Base-by-base conservation (phyloP, 371 early-diverging fungal genomes). In the Rhizopus stolonifer region DNA sequence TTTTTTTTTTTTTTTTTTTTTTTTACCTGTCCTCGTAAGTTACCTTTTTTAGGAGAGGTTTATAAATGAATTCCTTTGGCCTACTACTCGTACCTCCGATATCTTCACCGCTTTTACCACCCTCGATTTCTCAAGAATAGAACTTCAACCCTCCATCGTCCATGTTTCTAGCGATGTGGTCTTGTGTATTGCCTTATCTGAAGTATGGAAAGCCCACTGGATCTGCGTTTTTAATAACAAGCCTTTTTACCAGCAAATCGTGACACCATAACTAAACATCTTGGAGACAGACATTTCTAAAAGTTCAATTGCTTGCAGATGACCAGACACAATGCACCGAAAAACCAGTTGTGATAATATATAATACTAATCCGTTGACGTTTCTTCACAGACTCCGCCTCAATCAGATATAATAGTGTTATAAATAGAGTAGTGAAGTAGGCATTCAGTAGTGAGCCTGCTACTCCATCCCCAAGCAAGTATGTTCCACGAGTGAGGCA, bases 241-340 rank as follows among this genome's bases (percentile, higher is more conserved):
- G n/a, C n/a, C n/a, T n/a, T n/a, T n/a, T n/a, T 13, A 29, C 24
- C 49, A 38, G 39, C 49, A 49, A 15, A 49, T 49, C 13, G 39
- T 36, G 39, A 49, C 9, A 49, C 36, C 36, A 49, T 36, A 49
- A 15, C 26, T 49, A 49, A 49, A 49, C 49, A 49, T 19, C 49
- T 49, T 36, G 49, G 49, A 49, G 15, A 49, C 49, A 49, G 49
- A 25, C 39, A 38, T 49, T 49, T n/a, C 39, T 49, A 49, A 49
- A 49, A 49, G 49, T 49, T 49, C 39, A 15, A 39, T 49, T 39
- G 39, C 49, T 49, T 49, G 38, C 49, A 49, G 17, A 49, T 36
- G 39, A 39, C 25, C 49, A 49, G 39, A 49, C 39, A n/a, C n/a
- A 34, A 34, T 34, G 14, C 34, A 34, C 14, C n/a, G 34, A 34